These are phyloP conservation scores for Colletotrichum eremochloae DNA, from an alignment of 2,329 filamentous ascomycete genomes.

Conservation along the genomic window DNA sequence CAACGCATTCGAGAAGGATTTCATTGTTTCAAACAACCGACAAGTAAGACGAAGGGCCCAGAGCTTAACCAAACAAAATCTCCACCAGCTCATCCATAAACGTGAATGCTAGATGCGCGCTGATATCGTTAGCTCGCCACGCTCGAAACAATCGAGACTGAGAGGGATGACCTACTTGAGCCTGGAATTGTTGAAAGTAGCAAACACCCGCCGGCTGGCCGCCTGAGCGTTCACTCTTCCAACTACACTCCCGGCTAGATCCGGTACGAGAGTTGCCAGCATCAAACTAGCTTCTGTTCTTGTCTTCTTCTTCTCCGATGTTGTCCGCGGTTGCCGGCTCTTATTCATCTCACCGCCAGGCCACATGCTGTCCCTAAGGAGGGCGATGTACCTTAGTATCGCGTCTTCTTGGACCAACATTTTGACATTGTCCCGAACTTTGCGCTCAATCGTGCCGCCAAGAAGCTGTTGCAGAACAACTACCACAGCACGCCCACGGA, in stretches of 20 bases:
- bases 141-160: conserved; percentile 43
- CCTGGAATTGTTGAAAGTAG: conserved; percentile 89
- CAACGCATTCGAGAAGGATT: not conserved
- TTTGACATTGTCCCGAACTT: conserved; percentile 87
- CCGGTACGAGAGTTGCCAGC: conserved; percentile 89
- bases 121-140: conserved; percentile 47
- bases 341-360: conserved; percentile 73
- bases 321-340: conserved; percentile 69
- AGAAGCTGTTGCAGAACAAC: conserved; percentile 96
- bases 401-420: conserved; percentile 82
- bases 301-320: conserved; percentile 82
- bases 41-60: not conserved
- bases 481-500: conserved; percentile 93
- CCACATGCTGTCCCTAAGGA: conserved; percentile 86
- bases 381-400: conserved; percentile 79
- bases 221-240: conserved; percentile 91
- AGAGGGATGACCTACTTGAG: conserved; percentile 77
- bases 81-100: conserved; percentile 78
- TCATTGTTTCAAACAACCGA: not conserved
- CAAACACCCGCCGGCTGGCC: conserved; percentile 89
- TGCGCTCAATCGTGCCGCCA: conserved; percentile 95
- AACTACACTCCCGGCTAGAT: conserved; percentile 92
- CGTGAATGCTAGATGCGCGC: conserved; percentile 77
- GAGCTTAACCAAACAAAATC: conserved; percentile 68
- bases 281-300: conserved; percentile 90